A percentile compares a stretch with the other conserved stretches of the same genome.
Conservation (phyloP, 139 green algal species). For the Chlamydomonas eustigma region DNA sequence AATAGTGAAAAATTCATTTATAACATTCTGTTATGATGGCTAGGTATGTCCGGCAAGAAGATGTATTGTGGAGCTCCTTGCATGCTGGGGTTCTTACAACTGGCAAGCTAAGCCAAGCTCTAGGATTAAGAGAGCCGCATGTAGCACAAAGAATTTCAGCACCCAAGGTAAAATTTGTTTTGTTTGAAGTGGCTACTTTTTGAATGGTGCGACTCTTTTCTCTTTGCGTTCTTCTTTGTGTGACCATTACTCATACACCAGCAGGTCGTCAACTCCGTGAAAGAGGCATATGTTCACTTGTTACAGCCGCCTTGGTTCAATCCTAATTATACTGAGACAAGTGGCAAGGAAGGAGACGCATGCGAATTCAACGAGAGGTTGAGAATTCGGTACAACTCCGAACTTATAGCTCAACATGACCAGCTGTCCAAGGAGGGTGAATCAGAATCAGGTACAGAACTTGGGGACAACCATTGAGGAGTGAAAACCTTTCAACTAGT, state of each 20-base stretch:
- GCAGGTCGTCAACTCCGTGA: neutral
- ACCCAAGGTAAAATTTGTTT: constrained; percentile 12
- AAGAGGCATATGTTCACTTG: neutral
- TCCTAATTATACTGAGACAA: neutral
- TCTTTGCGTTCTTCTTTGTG: neutral
- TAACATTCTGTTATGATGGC: neutral
- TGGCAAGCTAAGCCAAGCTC: constrained; percentile 37
- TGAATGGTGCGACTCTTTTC: neutral
- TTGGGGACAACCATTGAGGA: neutral
- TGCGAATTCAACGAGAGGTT: neutral
- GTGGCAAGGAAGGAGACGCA: neutral
- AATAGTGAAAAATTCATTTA: neutral
- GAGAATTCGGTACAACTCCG: neutral
- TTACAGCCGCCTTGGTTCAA: neutral
- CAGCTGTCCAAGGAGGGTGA: neutral
- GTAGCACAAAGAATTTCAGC: constrained; percentile 15
- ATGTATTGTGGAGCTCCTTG: constrained; percentile 44
- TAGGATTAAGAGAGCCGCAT: constrained; percentile 55
- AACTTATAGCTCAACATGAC: neutral
- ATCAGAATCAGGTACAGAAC: neutral
- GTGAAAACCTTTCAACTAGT: neutral
- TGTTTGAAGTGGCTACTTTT: neutral
- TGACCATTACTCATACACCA: neutral
- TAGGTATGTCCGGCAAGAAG: constrained; percentile 52
- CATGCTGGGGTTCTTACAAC: constrained; percentile 60